Base-by-base conservation (phyloP, 2,329 filamentous ascomycete genomes). In the Talaromyces sp. region DNA sequence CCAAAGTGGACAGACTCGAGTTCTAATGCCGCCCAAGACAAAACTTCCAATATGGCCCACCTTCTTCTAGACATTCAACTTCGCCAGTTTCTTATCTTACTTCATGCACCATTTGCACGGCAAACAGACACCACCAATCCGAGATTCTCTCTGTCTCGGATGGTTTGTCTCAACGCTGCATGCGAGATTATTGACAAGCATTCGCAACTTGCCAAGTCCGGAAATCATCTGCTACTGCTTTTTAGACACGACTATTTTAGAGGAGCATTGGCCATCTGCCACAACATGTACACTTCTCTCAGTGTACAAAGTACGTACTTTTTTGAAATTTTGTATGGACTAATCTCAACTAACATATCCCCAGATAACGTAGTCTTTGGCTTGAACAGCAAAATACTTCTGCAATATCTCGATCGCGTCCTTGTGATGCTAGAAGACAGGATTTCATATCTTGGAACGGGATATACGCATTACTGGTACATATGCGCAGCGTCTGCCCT, bases 401-500 rank as follows among this genome's bases (percentile, higher is more conserved):
- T 64, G n/a, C 61, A 62, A 25, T 66, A 65, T 52, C 52, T 73
- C 11, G 65, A 72, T 3, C 64, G 71, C 39, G 67, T 68, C 0
- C 66, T 75, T 7, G 62, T 63, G 8, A 59, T 77, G n/a, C 67
- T 75, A 17, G 73, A 76, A 63, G 66, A 72, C 28, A 66, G 71
- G 17, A 71, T 72, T 15, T 65, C 70, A 47, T 64, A 66, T 3
- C 69, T 72, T 10, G 75, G 75, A 25, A 71, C 72, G 27, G 74
- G 73, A 1, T 72, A 69, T 42, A 72, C 76, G 17, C 66, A 70
- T 27, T 71, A 72, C 59, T 77, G 72, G 73, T 71, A 72, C 36
- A 64, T 74, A 1, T 70, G 67, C 22, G 72, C 73, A 15, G 73
- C 72, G n/a, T 65, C 65, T 7, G 70, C 68, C 32, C 63, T 77